Base-by-base conservation (phyloP, 257 asterid genomes). In the Dorcoceras hygrometricum region DNA sequence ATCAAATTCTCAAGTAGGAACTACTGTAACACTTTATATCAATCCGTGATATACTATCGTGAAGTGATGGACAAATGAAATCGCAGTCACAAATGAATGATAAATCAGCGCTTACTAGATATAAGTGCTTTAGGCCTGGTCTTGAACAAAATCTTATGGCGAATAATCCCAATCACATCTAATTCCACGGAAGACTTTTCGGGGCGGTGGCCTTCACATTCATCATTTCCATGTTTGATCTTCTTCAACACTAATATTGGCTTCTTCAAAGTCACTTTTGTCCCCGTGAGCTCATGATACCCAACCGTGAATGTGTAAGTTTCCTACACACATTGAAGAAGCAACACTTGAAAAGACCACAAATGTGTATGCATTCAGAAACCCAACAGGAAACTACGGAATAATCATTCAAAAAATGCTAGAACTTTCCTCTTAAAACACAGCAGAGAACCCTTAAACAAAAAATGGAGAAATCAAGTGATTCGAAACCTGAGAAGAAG, bases 61-160 rank as follows among this genome's bases (percentile, higher is more conserved):
- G 51, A 43, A 43, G 19, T 43, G 9, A 12, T 14, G 51, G 51
- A 11, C 7, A 43, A 43, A 12, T 43, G 51, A 43, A 11, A 43
- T 9, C 51, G 4, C 9, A 11, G 48, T 36, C 0, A 9, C 31
- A 4, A 6, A 28, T 25, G 39, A 22, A 63, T 20, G 68, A 18
- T 20, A 56, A 59, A 66, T 27, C 11, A 46, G 43, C 24, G 5
- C 87, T 82, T 80, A 88, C 96, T 81, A 22, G 99, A 80, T 71
- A 90, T 93, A 25, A 90, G 89, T 32, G 99, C 96, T 80, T 74
- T 90, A 8, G 99, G 99, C 81, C 99, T 90, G 74, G 90, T 90
- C 77, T 88, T 93, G 85, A 90, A 93, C 66, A 93, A 62, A 63
- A 93, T 82, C 78, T 79, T 80, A 48, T 88, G 89, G 27, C 92